phyloP scores from a whole-genome alignment of 257 asterid genomes.

The Gentiana dahurica region DNA sequence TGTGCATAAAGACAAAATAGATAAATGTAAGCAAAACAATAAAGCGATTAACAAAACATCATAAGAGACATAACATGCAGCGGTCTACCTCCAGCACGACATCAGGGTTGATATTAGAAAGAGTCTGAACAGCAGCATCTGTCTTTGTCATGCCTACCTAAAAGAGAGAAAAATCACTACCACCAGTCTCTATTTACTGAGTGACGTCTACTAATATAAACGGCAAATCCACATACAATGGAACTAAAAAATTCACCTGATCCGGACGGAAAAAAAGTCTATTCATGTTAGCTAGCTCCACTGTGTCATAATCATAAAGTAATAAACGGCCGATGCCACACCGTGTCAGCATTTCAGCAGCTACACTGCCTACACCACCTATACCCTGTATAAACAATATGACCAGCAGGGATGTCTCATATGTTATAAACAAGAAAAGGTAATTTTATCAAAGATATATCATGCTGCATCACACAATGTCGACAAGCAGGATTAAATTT shows the following conservation, averaged over 20 bases:
- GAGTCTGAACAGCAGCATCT: constrained; percentile 97
- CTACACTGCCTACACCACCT: constrained; percentile 99
- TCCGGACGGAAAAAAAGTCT: constrained; percentile 97
- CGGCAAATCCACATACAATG: not conserved
- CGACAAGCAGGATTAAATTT: no score
- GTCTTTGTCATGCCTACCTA: constrained; percentile 98
- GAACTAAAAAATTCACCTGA: constrained; percentile 47
- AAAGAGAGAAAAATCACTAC: constrained; percentile 3
- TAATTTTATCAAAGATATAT: not conserved
- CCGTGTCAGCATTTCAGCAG: constrained; percentile 99
- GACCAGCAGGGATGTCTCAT: not conserved
- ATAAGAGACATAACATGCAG: not conserved
- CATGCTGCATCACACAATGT: no score
- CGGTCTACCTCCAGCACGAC: constrained; percentile 87
- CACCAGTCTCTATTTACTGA: not conserved
- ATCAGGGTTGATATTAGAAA: constrained; percentile 92
- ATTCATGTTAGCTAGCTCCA: constrained; percentile 98
- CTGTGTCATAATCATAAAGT: constrained; percentile 95
- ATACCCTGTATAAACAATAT: constrained; percentile 50
- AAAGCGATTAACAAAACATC: not conserved
- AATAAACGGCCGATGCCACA: constrained; percentile 97
- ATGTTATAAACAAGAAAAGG: not conserved
- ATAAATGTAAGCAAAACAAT: not conserved
- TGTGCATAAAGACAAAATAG: constrained; percentile 2
- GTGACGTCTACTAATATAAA: not conserved